Conservation (phyloP, 2,329 filamentous ascomycete genomes). For the Xylariaceae sp. region DNA sequence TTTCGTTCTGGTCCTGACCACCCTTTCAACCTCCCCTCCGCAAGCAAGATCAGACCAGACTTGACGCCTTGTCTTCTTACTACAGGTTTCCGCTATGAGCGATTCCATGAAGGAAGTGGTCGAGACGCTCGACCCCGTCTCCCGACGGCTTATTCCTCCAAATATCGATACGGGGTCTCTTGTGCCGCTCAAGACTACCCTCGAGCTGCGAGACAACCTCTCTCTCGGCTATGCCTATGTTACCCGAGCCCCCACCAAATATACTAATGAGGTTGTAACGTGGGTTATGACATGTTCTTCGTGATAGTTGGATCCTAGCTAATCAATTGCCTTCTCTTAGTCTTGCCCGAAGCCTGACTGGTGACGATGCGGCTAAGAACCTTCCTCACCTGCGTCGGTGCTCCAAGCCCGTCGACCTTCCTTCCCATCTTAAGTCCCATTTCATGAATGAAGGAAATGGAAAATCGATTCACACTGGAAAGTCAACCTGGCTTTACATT, state of each 20-base stretch:
- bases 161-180: slow-evolving; percentile 33
- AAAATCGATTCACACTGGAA: slow-evolving; percentile 54
- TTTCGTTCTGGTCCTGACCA: slow-evolving; percentile 3
- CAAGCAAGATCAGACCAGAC: slow-evolving; percentile 6
- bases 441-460: slow-evolving; percentile 58
- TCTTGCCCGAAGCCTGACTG: slow-evolving; percentile 52
- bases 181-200: slow-evolving; percentile 60
- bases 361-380: slow-evolving; percentile 59
- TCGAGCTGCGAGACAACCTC: slow-evolving; percentile 58
- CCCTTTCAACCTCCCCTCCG: background rate
- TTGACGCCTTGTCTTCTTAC: slow-evolving; percentile 25
- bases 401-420: slow-evolving; percentile 66
- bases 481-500: slow-evolving; percentile 58
- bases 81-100: slow-evolving; percentile 31
- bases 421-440: slow-evolving; percentile 57
- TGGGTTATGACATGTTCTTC: slow-evolving; percentile 37
- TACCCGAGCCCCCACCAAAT: slow-evolving; percentile 66
- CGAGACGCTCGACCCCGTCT: slow-evolving; percentile 33
- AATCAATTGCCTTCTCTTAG: slow-evolving; percentile 24
- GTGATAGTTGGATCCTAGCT: slow-evolving; percentile 5
- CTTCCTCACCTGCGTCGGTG: slow-evolving; percentile 71
- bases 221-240: slow-evolving; percentile 61
- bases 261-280: slow-evolving; percentile 69
- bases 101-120: slow-evolving; percentile 33
- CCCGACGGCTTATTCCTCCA: slow-evolving; percentile 27